Percentiles rank a stretch among this genome's conserved stretches.
Evolutionary conservation across 2,329 filamentous ascomycete genomes (phyloP).

Genomic region (Botrytis deweyae): DNA sequence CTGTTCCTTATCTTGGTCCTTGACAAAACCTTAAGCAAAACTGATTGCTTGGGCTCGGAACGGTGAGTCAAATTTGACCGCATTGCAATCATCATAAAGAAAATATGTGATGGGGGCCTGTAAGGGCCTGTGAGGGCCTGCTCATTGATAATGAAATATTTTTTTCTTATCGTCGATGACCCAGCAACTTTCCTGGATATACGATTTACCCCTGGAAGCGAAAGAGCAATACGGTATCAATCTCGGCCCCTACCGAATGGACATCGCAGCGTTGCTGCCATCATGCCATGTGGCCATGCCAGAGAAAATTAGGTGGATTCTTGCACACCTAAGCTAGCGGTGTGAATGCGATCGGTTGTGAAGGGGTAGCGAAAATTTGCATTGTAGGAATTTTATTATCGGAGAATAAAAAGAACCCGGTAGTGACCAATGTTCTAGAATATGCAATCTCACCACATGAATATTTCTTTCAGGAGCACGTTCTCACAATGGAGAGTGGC

Average conservation of each 20-base stretch:
- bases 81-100: not conserved
- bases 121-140: not conserved
- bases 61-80: not conserved
- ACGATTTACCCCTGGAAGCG: not conserved
- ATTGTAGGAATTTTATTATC: not conserved
- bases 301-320: not conserved
- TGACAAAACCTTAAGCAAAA: not conserved
- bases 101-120: not conserved
- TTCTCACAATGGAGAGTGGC: not conserved
- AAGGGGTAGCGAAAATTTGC: slow-evolving; percentile 9
- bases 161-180: not conserved
- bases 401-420: not conserved
- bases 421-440: slow-evolving; percentile 11
- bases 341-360: not conserved
- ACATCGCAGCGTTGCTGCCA: not conserved
- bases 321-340: not conserved
- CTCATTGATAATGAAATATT: not conserved
- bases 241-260: not conserved
- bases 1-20: not conserved
- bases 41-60: not conserved
- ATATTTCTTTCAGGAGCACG: not conserved
- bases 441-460: not conserved
- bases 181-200: not conserved
- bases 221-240: not conserved
- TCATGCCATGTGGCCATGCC: not conserved